A percentile compares a stretch with the other conserved stretches of the same genome.
These are phyloP conservation scores for Ophiostoma sp. DNA, from an alignment of 2,329 filamentous ascomycete species.

Conservation along the genomic window DNA sequence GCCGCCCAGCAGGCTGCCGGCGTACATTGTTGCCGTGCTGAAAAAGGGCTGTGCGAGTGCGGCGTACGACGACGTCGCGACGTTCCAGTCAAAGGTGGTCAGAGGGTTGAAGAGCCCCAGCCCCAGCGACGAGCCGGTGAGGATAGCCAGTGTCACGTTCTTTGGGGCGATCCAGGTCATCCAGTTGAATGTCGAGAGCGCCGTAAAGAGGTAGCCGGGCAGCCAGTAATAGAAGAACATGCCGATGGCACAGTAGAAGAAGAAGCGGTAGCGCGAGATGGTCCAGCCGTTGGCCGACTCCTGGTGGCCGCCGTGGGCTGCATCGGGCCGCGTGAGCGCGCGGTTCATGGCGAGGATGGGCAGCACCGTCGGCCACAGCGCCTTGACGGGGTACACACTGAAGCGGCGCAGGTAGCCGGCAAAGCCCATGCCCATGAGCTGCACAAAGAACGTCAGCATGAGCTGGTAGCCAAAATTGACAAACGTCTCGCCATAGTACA, in stretches of 20 bases:
- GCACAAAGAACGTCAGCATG: constrained; percentile 54
- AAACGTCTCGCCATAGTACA: constrained; percentile 45
- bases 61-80: constrained; percentile 44
- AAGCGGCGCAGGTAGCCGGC: constrained; percentile 55
- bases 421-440: constrained; percentile 58
- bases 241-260: constrained; percentile 50
- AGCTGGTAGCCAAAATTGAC: constrained; percentile 56
- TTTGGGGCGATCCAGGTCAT: constrained; percentile 44
- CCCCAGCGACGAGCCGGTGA: constrained; percentile 41
- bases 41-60: constrained; percentile 50
- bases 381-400: constrained; percentile 55
- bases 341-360: constrained; percentile 59
- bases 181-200: constrained; percentile 41
- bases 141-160: constrained; percentile 40
- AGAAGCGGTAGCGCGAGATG: constrained; percentile 57
- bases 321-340: constrained; percentile 55
- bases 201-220: constrained; percentile 51
- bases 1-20: constrained; percentile 51
- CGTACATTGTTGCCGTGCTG: constrained; percentile 51
- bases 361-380: constrained; percentile 59
- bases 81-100: constrained; percentile 37
- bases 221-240: constrained; percentile 53
- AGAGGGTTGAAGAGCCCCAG: constrained; percentile 34
- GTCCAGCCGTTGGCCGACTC: constrained; percentile 52
- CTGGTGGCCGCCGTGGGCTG: constrained; percentile 44